A percentile compares a stretch with the other conserved stretches of the same genome.
These are phyloP conservation scores for Amanita rubescens DNA, from an alignment of 768 basidiomycete species.

Conservation along the genomic window DNA sequence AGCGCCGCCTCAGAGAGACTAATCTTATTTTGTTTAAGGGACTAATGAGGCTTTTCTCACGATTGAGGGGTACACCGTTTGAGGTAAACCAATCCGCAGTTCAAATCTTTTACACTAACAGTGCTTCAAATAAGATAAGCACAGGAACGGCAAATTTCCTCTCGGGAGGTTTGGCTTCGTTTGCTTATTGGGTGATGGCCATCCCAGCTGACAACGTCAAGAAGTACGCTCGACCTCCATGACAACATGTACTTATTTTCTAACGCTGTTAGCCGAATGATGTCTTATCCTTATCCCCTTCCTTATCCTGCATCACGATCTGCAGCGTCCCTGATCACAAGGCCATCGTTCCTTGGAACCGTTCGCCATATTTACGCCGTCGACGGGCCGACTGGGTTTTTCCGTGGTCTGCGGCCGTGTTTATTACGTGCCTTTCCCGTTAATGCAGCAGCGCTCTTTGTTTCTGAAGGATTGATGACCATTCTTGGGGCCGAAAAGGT, in stretches of 20 bases:
- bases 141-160: constrained; percentile 56
- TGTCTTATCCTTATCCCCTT: constrained; percentile 46
- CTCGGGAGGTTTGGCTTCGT: constrained; percentile 55
- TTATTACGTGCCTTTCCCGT: constrained; percentile 70
- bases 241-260: constrained; percentile 7
- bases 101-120: constrained; percentile 3
- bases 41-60: constrained; percentile 53
- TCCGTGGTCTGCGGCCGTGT: constrained; percentile 61
- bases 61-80: constrained; percentile 49
- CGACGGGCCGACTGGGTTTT: constrained; percentile 50
- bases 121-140: constrained; percentile 36
- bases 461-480: constrained; percentile 71
- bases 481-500: constrained; percentile 62
- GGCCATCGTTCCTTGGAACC: constrained; percentile 42
- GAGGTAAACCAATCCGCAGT: constrained; percentile 32
- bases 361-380: constrained; percentile 45
- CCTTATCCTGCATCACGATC: constrained; percentile 30
- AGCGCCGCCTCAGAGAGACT: constrained; percentile 5
- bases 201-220: constrained; percentile 80
- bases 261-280: constrained; percentile 45
- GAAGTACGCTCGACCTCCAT: constrained; percentile 38
- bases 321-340: constrained; percentile 16
- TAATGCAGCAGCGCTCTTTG: constrained; percentile 73
- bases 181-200: constrained; percentile 60
- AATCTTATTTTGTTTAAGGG: constrained; percentile 29